Evolutionary conservation across 257 asterid genomes (phyloP).

Genomic region (Forsythia suspensa): DNA sequence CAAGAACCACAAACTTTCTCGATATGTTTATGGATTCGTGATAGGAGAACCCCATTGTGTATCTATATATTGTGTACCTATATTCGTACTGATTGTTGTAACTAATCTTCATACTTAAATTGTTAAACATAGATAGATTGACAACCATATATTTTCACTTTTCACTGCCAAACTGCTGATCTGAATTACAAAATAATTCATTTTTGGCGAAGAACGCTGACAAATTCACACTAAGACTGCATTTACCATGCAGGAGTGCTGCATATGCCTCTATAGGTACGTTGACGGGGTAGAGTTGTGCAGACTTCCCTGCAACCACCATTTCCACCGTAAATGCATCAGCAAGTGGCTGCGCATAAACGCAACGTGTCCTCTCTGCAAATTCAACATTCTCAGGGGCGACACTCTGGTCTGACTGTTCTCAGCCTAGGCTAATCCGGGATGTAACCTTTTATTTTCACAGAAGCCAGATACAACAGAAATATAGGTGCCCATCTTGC

Average conservation of each 20-base stretch:
- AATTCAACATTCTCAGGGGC: conserved; percentile 63
- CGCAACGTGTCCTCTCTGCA: conserved; percentile 97
- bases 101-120: not conserved
- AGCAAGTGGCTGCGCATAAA: conserved; percentile 82
- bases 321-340: conserved; percentile 80
- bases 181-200: not conserved
- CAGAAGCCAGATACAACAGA: conserved; percentile 4
- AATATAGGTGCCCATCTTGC: conserved; percentile 19
- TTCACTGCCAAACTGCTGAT: not conserved
- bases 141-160: not conserved
- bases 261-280: conserved; percentile 80
- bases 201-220: too few relatives aligned
- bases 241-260: conserved; percentile 68
- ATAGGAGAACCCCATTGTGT: not conserved
- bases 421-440: not conserved
- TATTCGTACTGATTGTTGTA: not conserved
- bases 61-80: not conserved
- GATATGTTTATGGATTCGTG: not conserved
- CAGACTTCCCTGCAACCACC: conserved; percentile 89
- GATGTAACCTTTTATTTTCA: not conserved
- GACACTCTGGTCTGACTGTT: conserved; percentile 52
- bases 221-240: not conserved
- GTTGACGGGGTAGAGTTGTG: conserved; percentile 75
- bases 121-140: not conserved
- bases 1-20: not conserved